A percentile compares a stretch with the other conserved stretches of the same genome.
phyloP scores from a whole-genome alignment of 1,284 basidiomycete species.

The Gymnopus androsaceus region DNA sequence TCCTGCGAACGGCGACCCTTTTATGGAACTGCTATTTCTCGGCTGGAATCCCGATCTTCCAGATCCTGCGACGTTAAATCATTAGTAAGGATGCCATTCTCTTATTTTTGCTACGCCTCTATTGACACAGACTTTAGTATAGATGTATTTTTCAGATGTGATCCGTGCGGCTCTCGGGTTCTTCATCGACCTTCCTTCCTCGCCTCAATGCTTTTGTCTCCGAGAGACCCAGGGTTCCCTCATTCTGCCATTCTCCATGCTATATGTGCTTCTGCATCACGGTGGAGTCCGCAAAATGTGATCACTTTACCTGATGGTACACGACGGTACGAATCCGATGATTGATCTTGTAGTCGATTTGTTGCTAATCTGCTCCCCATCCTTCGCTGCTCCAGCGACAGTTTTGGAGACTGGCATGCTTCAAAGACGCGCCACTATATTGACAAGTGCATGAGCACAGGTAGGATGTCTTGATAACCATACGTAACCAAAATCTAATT shows the following conservation, averaged over 20 bases:
- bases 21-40: slow-evolving; percentile 65
- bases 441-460: slow-evolving; percentile 69
- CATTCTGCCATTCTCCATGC: slow-evolving; percentile 82
- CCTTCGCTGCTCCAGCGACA: slow-evolving; percentile 41
- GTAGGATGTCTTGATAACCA: background rate
- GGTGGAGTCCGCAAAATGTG: slow-evolving; percentile 73
- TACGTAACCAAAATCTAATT: background rate
- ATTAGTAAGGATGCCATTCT: slow-evolving; percentile 58
- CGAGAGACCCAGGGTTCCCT: slow-evolving; percentile 75
- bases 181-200: slow-evolving; percentile 80
- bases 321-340: slow-evolving; percentile 41
- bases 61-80: slow-evolving; percentile 66
- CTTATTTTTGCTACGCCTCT: background rate
- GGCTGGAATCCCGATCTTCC: slow-evolving; percentile 85
- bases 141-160: slow-evolving; percentile 79
- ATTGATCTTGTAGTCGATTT: background rate
- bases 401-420: slow-evolving; percentile 83
- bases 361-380: background rate
- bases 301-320: slow-evolving; percentile 70
- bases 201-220: slow-evolving; percentile 71
- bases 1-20: slow-evolving; percentile 46
- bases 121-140: slow-evolving; percentile 48
- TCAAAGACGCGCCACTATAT: slow-evolving; percentile 81
- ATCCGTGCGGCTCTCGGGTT: slow-evolving; percentile 79
- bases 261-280: slow-evolving; percentile 85